Evolutionary conservation across 2,329 filamentous ascomycete species (phyloP), one percentile per base, ranked within the genome.

Genomic region (Chaetomium sp.): DNA sequence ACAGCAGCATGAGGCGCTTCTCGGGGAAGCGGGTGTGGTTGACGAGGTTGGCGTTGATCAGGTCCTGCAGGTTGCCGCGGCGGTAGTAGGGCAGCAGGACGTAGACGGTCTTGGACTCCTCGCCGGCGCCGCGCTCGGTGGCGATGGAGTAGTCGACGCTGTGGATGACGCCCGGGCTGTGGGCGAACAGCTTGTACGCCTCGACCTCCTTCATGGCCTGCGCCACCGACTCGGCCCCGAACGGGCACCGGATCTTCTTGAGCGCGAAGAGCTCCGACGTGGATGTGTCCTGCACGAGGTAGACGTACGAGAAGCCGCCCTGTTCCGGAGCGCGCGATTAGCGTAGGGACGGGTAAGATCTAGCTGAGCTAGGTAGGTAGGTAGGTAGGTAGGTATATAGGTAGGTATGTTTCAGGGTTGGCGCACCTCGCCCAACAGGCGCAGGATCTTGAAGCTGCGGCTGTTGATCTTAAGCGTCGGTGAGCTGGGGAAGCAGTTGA

Each of bases 271-370:
- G 86, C 72, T 94, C 88, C 65, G 91, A 90, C 60, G 87, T 90
- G 62, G 87, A 83, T 56, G 90, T 94, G 77, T 97, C 93, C 82
- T 98, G 91, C 66, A 99, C 95, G 65, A 99, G 91, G 80, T 99
- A 99, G 72, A 99, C 95, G 79, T 98, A 99, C 70, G 93, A 97
- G 83, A 99, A 99, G 74, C 95, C 95, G 75, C 95, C 95, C 90
- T 94, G 56, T 53, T 42, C 58, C 31, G 51, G 53, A 33, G 23
- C 42, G 38, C 5, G 16, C 5, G 7, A 5, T 12, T 16, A 16
- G 38, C 33, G 45, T 49, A 47, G 16, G 54, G 38, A 47, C 29
- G 33, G 31, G 13, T 23, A 13, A 19, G 42, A 2, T 31, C 4
- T 45, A 33, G 33, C 2, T 13, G 50, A 4, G 4, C 16, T 35